A percentile compares a stretch with the other conserved stretches of the same genome.
Conservation (phyloP, 495 filamentous ascomycete species). For the Neurospora africana region DNA sequence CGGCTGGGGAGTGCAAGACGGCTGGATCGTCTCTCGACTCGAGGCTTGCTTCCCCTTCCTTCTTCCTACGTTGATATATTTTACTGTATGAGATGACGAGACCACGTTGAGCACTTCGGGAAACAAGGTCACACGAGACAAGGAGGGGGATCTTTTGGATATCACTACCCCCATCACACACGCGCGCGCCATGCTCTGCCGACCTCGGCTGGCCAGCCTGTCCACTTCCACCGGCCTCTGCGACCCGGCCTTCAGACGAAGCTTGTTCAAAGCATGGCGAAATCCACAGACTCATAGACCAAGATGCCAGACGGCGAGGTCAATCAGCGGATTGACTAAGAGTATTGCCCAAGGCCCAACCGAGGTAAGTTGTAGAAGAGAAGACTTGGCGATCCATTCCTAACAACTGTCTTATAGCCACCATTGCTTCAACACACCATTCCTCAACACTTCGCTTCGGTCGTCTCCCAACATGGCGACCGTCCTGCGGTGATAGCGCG, state of each 20-base stretch:
- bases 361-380: constrained; percentile 1
- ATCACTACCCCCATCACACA: neutral
- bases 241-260: neutral
- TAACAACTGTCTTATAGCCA: constrained; percentile 8
- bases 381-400: neutral
- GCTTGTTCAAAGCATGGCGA: neutral
- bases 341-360: constrained; percentile 3
- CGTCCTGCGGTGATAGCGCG: constrained; percentile 46
- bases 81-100: neutral
- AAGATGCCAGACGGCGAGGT: neutral
- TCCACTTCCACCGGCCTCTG: neutral
- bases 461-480: constrained; percentile 66
- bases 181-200: neutral
- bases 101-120: neutral
- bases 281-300: neutral
- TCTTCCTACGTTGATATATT: neutral
- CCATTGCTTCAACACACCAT: constrained; percentile 44
- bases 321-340: neutral
- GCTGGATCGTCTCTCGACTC: neutral
- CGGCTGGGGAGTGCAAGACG: neutral
- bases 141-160: neutral
- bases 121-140: neutral
- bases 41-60: neutral
- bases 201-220: neutral
- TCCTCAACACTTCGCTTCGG: constrained; percentile 65